Evolutionary conservation across 768 basidiomycete genomes (phyloP), one percentile per base, ranked within the genome.

Genomic region (Rubroboletus satanas): DNA sequence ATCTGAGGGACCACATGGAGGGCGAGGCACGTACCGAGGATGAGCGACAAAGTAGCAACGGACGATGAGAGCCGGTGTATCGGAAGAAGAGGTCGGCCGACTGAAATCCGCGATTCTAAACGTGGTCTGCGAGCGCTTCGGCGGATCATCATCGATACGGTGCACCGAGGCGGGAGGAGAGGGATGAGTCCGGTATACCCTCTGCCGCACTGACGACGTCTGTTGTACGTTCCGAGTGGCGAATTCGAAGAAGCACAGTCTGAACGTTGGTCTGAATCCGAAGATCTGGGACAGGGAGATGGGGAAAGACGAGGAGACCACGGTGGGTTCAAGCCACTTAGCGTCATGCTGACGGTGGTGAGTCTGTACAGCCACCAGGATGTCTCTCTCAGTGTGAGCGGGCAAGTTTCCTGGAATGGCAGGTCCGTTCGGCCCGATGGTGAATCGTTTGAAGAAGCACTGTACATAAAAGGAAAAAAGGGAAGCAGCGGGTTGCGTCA

Each of bases 1-100:
- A 70, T 67, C 66, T 67, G 54, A 47, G 49, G 8, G 55, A 36
- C 46, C 68, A 68, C 66, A 67, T 70, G 66, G 67, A 4, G 44
- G 9, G 53, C 7, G 58, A 57, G 63, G 59, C 58, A 64, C 56
- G 54, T 41, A 57, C 38, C 60, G 52, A 58, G 53, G 63, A 51
- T 35, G 52, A 54, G 50, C 43, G 53, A 54, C 54, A 28, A 49
- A 48, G 58, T 15, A 46, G 26, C 29, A 32, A 18, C 45, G 46
- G 51, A 49, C 38, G 52, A 45, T 42, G 49, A 44, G 60, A 28
- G 53, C 55, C 56, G 57, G 54, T 26, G 7, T 29, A 54, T 53
- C 58, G 54, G 54, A 50, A 42, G 50, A 64, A 57, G 54, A 5
- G 18, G 45, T 39, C 55, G 53, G 58, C 52, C 59, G 56, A 52